Evolutionary conservation across 1,139 yeast genomes (phyloP), one percentile per base, ranked within the genome.

Genomic region (Candida tropicalis): DNA sequence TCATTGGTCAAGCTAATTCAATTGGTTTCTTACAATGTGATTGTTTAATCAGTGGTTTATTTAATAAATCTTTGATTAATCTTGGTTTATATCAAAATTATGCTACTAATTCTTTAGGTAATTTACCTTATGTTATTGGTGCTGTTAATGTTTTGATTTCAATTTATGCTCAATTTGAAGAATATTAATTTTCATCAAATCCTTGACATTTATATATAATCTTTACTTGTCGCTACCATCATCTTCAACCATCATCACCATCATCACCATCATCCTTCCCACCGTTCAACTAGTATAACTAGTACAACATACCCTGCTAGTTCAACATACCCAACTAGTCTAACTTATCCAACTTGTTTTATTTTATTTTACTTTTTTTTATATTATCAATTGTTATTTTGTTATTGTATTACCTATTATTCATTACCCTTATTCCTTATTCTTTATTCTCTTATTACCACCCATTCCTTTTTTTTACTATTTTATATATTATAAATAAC

Each of bases 161-260:
- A 16, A 67, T 79, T 47, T 79, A 79, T 60, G 77, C 83, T 38
- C 75, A 70, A 56, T 70, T 70, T 52, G 75, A 69, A 57, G 73
- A 69, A 52, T 66, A 57, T 54, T 68, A 57, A 48, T 32, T 38
- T 25, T n/a, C n/a, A n/a, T n/a, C n/a, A n/a, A n/a, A n/a, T n/a
- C n/a, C n/a, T n/a, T n/a, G n/a, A n/a, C n/a, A n/a, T n/a, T n/a
- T n/a, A n/a, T n/a, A n/a, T n/a, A n/a, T n/a, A n/a, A 2, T 6
- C 24, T 13, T 5, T n/a, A 13, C 23, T 18, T n/a, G 9, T 7
- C 3, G 12, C 17, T 10, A 13, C 35, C n/a, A 4, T 29, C 12
- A 13, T 11, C 6, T 4, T 20, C n/a, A 22, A 6, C 33, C 25
- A n/a, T 6, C 23, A n/a, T 8, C 12, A 23, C 20, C 11, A 10